These are phyloP conservation scores for Rusavskia elegans DNA, from an alignment of 495 filamentous ascomycete genomes.

Conservation along the genomic window DNA sequence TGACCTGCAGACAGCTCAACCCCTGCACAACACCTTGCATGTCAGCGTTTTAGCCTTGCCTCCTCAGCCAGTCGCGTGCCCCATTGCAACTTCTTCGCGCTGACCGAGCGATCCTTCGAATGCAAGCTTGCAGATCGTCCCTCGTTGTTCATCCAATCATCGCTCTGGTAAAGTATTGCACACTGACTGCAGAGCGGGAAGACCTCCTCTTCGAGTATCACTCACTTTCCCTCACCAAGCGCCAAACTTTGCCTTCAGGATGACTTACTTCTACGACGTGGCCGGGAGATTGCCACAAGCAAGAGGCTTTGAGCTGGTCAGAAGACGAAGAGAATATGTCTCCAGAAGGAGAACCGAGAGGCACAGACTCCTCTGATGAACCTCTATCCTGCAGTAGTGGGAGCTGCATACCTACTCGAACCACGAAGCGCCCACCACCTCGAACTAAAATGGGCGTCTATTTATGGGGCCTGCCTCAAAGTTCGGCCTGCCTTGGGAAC, in stretches of 20 bases:
- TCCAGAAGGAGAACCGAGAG: no score
- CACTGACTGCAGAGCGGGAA: not conserved
- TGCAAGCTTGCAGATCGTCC: not conserved
- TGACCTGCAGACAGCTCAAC: not conserved
- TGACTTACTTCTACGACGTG: not conserved
- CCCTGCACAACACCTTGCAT: not conserved
- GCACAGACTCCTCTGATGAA: no score
- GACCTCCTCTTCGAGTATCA: not conserved
- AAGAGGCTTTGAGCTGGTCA: no score
- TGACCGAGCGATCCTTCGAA: not conserved
- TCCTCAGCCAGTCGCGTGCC: not conserved
- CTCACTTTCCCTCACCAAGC: not conserved
- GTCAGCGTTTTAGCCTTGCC: not conserved
- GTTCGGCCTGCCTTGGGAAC: not conserved
- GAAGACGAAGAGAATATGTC: no score
- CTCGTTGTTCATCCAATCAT: not conserved
- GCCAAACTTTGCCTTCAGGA: not conserved
- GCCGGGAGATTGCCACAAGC: no score
- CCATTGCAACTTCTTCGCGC: not conserved
- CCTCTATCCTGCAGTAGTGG: no score
- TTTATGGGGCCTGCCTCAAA: conserved; percentile 4
- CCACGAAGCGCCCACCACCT: not conserved
- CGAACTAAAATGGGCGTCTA: conserved; percentile 6
- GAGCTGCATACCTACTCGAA: not conserved
- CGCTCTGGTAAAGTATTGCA: no score